Percentiles rank a stretch among this genome's conserved stretches.
These are phyloP conservation scores for Xylaria sp. DNA, from an alignment of 2,329 filamentous ascomycete genomes.

Conservation along the genomic window DNA sequence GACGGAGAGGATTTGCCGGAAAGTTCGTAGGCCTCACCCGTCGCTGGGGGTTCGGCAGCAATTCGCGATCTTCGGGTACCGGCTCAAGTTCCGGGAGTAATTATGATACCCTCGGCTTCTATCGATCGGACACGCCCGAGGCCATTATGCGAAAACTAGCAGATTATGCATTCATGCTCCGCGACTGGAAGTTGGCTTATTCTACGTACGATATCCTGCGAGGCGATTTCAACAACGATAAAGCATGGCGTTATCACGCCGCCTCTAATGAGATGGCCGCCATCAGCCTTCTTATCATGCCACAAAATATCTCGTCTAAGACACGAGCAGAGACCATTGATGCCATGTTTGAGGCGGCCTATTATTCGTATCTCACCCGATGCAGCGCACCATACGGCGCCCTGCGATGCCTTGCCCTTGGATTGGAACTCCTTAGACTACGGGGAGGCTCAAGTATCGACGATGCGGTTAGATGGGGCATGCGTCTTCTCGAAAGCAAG, in stretches of 20 bases:
- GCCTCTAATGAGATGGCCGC: slow-evolving; percentile 96
- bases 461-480: slow-evolving; percentile 87
- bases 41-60: slow-evolving; percentile 84
- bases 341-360: slow-evolving; percentile 87
- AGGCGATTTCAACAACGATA: slow-evolving; percentile 91
- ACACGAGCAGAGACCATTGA: slow-evolving; percentile 83
- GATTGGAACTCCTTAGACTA: slow-evolving; percentile 83
- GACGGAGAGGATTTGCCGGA: slow-evolving; percentile 86
- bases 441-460: slow-evolving; percentile 84
- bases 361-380: slow-evolving; percentile 91
- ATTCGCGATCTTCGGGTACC: slow-evolving; percentile 69
- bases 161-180: slow-evolving; percentile 96
- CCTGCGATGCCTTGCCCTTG: slow-evolving; percentile 78
- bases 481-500: slow-evolving; percentile 80
- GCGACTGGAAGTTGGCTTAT: slow-evolving; percentile 93
- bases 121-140: slow-evolving; percentile 84
- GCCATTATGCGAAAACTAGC: slow-evolving; percentile 92
- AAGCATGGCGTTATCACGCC: slow-evolving; percentile 96
- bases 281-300: slow-evolving; percentile 81
- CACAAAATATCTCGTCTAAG: slow-evolving; percentile 77
- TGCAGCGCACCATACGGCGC: slow-evolving; percentile 84
- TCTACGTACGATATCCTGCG: slow-evolving; percentile 92
- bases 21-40: slow-evolving; percentile 95
- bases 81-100: slow-evolving; percentile 67
- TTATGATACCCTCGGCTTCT: slow-evolving; percentile 85